Evolutionary conservation across 2,329 filamentous ascomycete genomes (phyloP), one percentile per base, ranked within the genome.

Genomic region (Chaetomium olivaceum): DNA sequence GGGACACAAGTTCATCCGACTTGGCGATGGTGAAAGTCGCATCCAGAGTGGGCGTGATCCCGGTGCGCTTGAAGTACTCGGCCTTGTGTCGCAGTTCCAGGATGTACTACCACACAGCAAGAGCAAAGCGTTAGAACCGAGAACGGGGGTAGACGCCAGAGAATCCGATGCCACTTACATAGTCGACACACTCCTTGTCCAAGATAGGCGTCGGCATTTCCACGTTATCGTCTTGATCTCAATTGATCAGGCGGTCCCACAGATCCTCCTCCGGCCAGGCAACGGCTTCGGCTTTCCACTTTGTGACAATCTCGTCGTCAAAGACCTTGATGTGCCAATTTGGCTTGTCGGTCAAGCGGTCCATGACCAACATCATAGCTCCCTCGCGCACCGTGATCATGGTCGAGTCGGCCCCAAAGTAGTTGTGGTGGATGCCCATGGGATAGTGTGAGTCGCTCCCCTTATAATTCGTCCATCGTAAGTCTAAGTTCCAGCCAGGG

Each of bases 1-100:
- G 43, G 2, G 79, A 65, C 3, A 87, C 74, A 2, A 79, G 73
- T 0, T 67, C 74, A 72, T 88, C 85, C 0, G 85, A 84, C 71
- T 88, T 88, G 67, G 86, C 76, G 48, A 78, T 77, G 36, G 67
- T 62, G 27, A 68, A 55, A n/a, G 25, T 60, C 3, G 62, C 62
- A 21, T 64, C 62, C 9, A 64, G 50, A 3, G 56, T 64, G 16
- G 57, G 57, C 2, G 25, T 36, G 27, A 64, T 36, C 5, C 57
- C n/a, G 3, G 62, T 64, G 56, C 36, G 56, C 27, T 33, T 16
- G 27, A 64, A 64, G 21, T 64, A 27, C 14, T 56, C n/a, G 14
- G 62, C 62, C n/a, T 64, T 64, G 23, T 33, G 23, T n/a, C 57
- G 62, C 4, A 60, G 56, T 50, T 64, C 62, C 19, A 50, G 39